Evolutionary conservation across 306 rosid species (phyloP), one percentile per base, ranked within the genome.

Genomic region (Quercus suber): DNA sequence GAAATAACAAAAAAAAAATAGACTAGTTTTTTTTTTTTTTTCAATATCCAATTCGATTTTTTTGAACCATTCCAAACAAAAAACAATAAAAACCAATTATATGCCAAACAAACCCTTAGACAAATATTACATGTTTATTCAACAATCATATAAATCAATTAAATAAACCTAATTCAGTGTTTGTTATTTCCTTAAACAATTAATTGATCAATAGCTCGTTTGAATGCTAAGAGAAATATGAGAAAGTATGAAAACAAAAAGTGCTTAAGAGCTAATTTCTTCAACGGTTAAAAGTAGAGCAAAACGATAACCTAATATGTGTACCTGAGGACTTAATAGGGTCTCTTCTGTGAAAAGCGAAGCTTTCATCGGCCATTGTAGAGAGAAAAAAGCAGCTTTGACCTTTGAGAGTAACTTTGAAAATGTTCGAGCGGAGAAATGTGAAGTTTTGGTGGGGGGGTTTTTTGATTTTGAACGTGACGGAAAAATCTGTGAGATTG

Each of bases 311-410:
- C 6, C 69, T 21, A 61, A 59, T 4, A 79, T 69, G 76, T 76
- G 45, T 15, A 93, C 98, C 96, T 23, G 97, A 84, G 56, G 96
- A 93, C 85, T 95, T 95, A 13, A 93, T 84, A 49, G 93, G 85
- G 59, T 90, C 98, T 76, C 99, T 91, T 82, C 90, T 80, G 71
- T 79, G 90, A 64, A 55, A 59, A 71, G 86, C 61, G 55, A 81
- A 68, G 27, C 64, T 77, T 43, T 91, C 80, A 79, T 95, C 98
- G 1, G 94, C 94, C 99, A 95, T 95, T 78, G 84, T 2, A 64
- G 82, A 78, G 45, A 41, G 45, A 41, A 2, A 49, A 67, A 76
- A 61, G 49, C 33, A 49, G 53, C 5, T 49, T 13, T 53, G 53
- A 67, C 21, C 12, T 35, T 19, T 53, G 53, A 67, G 45, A 64